Evolutionary conservation across 371 early-diverging fungal species (phyloP), one percentile per base, ranked within the genome.

Genomic region (Syncephalastrum racemosum): DNA sequence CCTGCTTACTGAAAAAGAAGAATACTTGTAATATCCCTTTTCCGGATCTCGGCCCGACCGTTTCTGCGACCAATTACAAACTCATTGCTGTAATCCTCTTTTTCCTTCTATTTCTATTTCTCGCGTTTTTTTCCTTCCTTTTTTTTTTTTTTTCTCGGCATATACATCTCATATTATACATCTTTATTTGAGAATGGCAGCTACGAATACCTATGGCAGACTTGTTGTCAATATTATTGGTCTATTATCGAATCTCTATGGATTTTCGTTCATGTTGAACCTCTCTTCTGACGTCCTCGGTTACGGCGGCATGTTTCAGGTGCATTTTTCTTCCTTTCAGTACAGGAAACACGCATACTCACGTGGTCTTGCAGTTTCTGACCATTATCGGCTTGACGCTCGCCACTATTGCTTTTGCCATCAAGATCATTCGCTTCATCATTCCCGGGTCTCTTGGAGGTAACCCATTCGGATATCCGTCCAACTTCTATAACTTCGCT

Each of bases 301-400:
- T 1, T 54, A 36, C 45, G 61, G 61, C 39, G 61, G 61, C 25
- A 45, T 53, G 15, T 60, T 54, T 40, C 61, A 60, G 50, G 61
- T 60, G 41, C 13, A 13, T 19, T 14, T 42, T 42, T 19, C n/a
- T 27, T 25, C 23, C 27, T 15, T 15, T 10, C 46, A 54, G 23
- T 23, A 14, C 15, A 2, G 12, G 10, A 0, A 31, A 2, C 36
- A 31, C 36, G 36, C 36, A 31, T 31, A 31, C 36, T 31, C 36
- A 31, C 36, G 36, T 31, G 36, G 36, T 10, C 36, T 12, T 41
- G 15, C 24, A 60, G 61, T 60, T 60, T 27, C 46, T 64, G 47
- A 66, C 67, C 52, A 66, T 66, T 18, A 46, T 66, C 14, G 67
- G 62, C 22, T 36, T 66, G 36, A 59, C 59, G 4, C 44, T 59